These are phyloP conservation scores for Brassica balearica DNA, from an alignment of 441 rosid genomes.

Conservation along the genomic window DNA sequence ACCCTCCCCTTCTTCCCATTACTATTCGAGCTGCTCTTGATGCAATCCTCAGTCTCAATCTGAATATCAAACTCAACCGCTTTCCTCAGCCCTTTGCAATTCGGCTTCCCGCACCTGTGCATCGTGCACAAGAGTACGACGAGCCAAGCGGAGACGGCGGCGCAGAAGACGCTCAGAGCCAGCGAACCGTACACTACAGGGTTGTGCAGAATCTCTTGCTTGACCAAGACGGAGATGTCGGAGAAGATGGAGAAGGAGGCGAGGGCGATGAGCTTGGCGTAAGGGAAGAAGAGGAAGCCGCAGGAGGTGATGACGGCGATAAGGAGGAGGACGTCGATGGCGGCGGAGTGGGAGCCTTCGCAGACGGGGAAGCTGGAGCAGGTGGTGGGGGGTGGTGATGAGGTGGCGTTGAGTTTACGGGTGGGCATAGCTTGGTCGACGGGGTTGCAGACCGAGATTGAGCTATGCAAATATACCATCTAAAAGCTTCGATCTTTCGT, in stretches of 20 bases:
- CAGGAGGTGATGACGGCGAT: constrained; percentile 50
- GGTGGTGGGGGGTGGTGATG: constrained; percentile 37
- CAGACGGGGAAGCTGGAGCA: constrained; percentile 53
- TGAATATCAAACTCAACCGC: constrained; percentile 93
- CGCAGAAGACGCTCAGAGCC: constrained; percentile 64
- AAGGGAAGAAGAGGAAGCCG: constrained; percentile 54
- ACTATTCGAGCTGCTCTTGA: constrained; percentile 66
- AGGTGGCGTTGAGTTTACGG: constrained; percentile 45
- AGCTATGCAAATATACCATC: constrained; percentile 53
- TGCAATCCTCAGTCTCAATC: constrained; percentile 87
- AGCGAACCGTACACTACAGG: constrained; percentile 78
- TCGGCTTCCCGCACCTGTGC: constrained; percentile 79
- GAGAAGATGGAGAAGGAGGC: constrained; percentile 55
- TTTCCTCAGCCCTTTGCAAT: constrained; percentile 83
- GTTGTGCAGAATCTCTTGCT: constrained; percentile 63
- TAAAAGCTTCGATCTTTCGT: background rate
- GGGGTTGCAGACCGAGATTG: constrained; percentile 56
- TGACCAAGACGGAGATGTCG: constrained; percentile 51
- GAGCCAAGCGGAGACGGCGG: constrained; percentile 68
- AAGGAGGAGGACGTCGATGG: constrained; percentile 41
- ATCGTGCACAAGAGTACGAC: constrained; percentile 61
- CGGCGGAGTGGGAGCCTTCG: constrained; percentile 46
- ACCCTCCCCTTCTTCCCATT: constrained; percentile 56
- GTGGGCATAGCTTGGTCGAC: constrained; percentile 56
- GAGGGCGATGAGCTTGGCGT: constrained; percentile 45